Conservation (phyloP, 1,284 basidiomycete genomes). For the Ganoderma sinense region DNA sequence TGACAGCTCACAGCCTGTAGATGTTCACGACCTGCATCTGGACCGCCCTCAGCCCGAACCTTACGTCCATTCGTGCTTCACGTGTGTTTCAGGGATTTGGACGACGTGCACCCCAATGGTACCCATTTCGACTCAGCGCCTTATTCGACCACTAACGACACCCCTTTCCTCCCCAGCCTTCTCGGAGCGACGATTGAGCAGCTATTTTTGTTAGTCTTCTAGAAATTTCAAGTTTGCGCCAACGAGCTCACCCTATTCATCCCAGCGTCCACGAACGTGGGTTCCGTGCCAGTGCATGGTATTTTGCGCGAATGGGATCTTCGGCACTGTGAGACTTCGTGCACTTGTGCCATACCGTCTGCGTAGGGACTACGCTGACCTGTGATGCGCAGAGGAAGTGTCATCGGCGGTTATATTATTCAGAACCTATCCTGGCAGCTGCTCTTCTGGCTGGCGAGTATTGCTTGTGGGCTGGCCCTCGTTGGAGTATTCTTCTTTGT, state of each 20-base stretch:
- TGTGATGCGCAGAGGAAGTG: constrained; percentile 37
- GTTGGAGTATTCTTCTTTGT: constrained; percentile 50
- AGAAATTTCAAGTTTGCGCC: neutral
- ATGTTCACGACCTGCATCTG: constrained; percentile 56
- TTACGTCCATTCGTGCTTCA: constrained; percentile 50
- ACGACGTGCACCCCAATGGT: constrained; percentile 53
- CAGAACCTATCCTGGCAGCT: constrained; percentile 50
- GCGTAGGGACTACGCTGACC: neutral
- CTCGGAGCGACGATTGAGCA: constrained; percentile 53
- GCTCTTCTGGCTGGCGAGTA: constrained; percentile 52
- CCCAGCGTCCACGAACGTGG: constrained; percentile 53
- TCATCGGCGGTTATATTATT: constrained; percentile 51
- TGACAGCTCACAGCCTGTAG: constrained; percentile 33
- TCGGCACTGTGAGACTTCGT: constrained; percentile 45
- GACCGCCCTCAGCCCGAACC: constrained; percentile 49
- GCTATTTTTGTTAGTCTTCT: constrained; percentile 49
- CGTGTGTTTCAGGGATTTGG: constrained; percentile 54
- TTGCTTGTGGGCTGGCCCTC: constrained; percentile 46
- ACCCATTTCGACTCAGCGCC: neutral
- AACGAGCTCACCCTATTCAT: neutral
- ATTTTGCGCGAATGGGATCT: constrained; percentile 49
- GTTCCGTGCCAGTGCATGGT: constrained; percentile 50
- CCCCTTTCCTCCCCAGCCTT: constrained; percentile 41
- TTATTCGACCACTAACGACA: too few relatives aligned
- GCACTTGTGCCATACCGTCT: too few relatives aligned